Base-by-base conservation (phyloP, 305 asterid species). In the Stenogyne calaminthoides region DNA sequence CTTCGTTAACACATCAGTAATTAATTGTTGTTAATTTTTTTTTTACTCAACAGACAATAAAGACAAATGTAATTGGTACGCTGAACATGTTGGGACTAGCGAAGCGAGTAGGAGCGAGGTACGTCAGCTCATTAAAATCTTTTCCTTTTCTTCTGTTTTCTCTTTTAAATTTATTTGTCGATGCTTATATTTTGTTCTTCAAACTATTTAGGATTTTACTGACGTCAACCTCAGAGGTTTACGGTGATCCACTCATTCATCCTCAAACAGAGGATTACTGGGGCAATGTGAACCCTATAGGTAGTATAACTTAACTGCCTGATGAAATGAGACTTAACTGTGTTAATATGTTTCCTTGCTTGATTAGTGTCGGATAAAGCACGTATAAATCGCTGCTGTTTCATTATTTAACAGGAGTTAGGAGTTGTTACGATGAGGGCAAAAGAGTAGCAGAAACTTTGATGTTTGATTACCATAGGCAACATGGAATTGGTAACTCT, bases 241-340 rank as follows among this genome's bases (percentile, higher is more conserved):
- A 91, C 67, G 98, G 97, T 27, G 98, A 93, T 85, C 98, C 98
- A 37, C 91, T 94, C 16, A 85, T 89, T 75, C 98, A 94, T 78
- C 98, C 98, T 76, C 98, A 94, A 77, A 80, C 82, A 19, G 98
- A 94, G 78, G 87, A 86, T 77, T 94, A 94, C 77, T 93, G 97
- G 98, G 98, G 98, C 83, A 93, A 93, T 82, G 98, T 91, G 66
- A 91, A 93, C 77, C 97, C 97, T 25, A 93, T 91, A 51, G 98
- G 98, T 93, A 90, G 52, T 37, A 25, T 62, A 44, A 11, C 52
- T 37, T 0, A 10, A 10, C 52, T 44, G 12, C 52, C 7, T 44
- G 52, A 44, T 44, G 12, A 49, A 55, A 8, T 2, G 34, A 20
- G 60, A 19, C n/a, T 54, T 19, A 55, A 7, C 60, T 55, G 9